Base-by-base conservation (phyloP, 2,329 filamentous ascomycete genomes). In the Ciborinia camelliae region DNA sequence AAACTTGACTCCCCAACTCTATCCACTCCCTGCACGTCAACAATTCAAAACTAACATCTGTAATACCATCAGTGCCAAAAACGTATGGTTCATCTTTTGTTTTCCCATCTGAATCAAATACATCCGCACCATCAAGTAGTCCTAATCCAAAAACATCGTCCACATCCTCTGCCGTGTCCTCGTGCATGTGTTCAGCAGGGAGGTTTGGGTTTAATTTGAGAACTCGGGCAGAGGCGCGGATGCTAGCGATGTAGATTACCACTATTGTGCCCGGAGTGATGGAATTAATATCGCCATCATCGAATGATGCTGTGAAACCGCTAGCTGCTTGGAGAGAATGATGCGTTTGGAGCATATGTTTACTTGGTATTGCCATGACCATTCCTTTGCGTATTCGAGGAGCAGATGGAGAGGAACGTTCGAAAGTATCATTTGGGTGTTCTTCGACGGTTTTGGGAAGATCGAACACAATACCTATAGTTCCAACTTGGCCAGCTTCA, bases 171-270 rank as follows among this genome's bases (percentile, higher is more conserved):
- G 72, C 71, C 12, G 71, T 71, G 8, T 66, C 68, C 39, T 69
- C 69, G 28, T 58, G 54, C 63, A 70, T 72, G 32, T 74, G 65
- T 50, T 65, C 65, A 45, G 67, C 48, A 63, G 70, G 66, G 12
- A 61, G 47, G 67, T 71, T 70, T n/a, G 67, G 69, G 37, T 71
- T 39, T 74, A 79, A 81, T 39, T 84, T 83, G 32, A 90, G 75
- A 1, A 98, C 85, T 66, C 89, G 88, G 0, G 92, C 93, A 0
- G 90, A 86, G 1, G 92, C 90, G 10, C 94, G 85, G 18, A 98
- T 88, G 73, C 92, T 97, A 23, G 91, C 92, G 48, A 93, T 86
- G 73, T 97, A 98, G 0, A 94, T 85, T 37, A 96, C 92, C 6
- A 93, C 87, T 41, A 89, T 81, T 48, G 84, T 88, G 1, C 90